A percentile compares a stretch with the other conserved stretches of the same genome.
These are phyloP conservation scores for Yamadazyma endophytica DNA, from an alignment of 805 yeast genomes.

Conservation along the genomic window DNA sequence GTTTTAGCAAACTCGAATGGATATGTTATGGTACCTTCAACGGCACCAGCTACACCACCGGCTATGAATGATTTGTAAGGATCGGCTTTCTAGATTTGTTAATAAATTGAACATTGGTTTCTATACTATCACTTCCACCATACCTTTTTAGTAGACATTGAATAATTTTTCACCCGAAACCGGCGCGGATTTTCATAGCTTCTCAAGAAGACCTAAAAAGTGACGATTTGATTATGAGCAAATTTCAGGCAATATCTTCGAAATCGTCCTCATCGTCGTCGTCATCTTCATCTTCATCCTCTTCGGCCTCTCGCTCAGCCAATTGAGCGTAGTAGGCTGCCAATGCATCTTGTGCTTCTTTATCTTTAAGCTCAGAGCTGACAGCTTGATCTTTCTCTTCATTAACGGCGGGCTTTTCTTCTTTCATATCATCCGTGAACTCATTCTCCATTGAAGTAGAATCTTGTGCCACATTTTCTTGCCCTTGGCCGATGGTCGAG, in stretches of 20 bases:
- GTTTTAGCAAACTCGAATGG: constrained; percentile 98
- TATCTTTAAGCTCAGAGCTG: constrained; percentile 46
- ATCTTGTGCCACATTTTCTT: constrained; percentile 8
- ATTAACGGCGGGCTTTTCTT: constrained; percentile 5
- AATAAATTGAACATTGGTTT: too few species aligned
- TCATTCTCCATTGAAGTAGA: not conserved
- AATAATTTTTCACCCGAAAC: not conserved
- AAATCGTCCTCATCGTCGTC: constrained; percentile 28
- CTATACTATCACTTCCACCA: too few species aligned
- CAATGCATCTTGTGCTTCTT: constrained; percentile 67
- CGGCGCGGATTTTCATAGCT: too few species aligned
- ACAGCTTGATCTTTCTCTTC: constrained; percentile 2
- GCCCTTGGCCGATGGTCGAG: constrained; percentile 75
- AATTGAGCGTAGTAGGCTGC: constrained; percentile 69
- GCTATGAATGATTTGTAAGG: constrained; percentile 84
- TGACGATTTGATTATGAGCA: too few species aligned
- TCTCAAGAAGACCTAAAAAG: too few species aligned
- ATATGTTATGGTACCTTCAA: constrained; percentile 87
- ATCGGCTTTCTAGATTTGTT: constrained; percentile 55
- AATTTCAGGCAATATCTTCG: constrained; percentile 35
- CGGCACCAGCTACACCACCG: constrained; percentile 96
- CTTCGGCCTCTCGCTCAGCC: constrained; percentile 64
- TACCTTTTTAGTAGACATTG: too few species aligned
- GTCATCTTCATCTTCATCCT: constrained; percentile 53
- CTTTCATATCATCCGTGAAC: not conserved